A percentile compares a stretch with the other conserved stretches of the same genome.
These are phyloP conservation scores for Truncatella angustata DNA, from an alignment of 2,329 filamentous ascomycete species.

Conservation along the genomic window DNA sequence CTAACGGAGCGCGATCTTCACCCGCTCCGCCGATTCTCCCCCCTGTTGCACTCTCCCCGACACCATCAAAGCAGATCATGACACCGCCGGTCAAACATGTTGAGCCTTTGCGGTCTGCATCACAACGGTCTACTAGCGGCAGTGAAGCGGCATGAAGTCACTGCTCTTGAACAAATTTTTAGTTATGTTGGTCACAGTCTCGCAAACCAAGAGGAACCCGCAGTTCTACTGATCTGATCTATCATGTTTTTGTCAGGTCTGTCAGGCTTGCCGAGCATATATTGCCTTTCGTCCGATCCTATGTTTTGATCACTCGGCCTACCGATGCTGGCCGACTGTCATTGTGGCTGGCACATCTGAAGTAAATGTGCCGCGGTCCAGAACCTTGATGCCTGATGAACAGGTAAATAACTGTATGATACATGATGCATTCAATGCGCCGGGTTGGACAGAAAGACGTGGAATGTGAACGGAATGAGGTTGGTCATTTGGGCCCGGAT, in stretches of 20 bases:
- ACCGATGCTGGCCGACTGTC: neutral
- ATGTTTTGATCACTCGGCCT: neutral
- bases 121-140: constrained; percentile 20
- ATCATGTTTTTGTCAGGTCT: too few relatives aligned
- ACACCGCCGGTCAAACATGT: constrained; percentile 59
- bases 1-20: constrained; percentile 25
- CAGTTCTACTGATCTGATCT: too few relatives aligned
- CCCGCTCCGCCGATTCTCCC: constrained; percentile 49
- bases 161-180: neutral
- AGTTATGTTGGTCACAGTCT: neutral
- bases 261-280: too few relatives aligned
- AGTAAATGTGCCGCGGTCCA: too few relatives aligned
- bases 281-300: too few relatives aligned
- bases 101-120: constrained; percentile 28
- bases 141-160: constrained; percentile 4
- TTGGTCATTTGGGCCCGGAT: too few relatives aligned
- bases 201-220: neutral
- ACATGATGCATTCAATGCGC: neutral
- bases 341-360: neutral
- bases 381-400: too few relatives aligned
- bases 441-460: neutral
- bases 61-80: constrained; percentile 53
- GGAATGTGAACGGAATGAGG: neutral
- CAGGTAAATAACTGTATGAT: neutral
- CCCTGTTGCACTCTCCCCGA: constrained; percentile 57